Evolutionary conservation across 441 rosid species (phyloP).

Genomic region (Pelargonium citronellum): DNA sequence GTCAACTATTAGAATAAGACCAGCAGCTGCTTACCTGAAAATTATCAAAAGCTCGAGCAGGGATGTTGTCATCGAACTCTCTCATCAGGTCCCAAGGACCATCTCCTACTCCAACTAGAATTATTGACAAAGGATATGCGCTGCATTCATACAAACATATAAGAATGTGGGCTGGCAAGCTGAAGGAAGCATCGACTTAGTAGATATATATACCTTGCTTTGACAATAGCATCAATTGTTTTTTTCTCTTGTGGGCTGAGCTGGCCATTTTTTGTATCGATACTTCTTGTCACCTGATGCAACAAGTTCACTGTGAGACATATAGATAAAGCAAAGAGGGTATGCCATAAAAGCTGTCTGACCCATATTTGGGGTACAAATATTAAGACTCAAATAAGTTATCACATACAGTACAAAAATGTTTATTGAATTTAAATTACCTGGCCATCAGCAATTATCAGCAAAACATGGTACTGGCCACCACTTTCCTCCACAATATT

Average conservation of each 20-base stretch:
- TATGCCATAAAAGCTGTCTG: background rate
- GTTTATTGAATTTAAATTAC: conserved; percentile 28
- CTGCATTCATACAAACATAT: conserved; percentile 38
- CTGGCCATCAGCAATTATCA: conserved; percentile 97
- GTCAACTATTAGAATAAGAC: background rate
- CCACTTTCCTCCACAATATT: conserved; percentile 87
- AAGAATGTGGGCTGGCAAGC: conserved; percentile 17
- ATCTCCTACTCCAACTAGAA: conserved; percentile 94
- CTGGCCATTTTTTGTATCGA: conserved; percentile 55
- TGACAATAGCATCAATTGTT: conserved; percentile 83
- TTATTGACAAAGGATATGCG: conserved; percentile 79
- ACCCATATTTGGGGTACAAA: background rate
- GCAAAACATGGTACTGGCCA: conserved; percentile 86
- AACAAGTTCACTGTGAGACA: background rate
- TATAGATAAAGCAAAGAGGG: background rate
- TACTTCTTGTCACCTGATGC: conserved; percentile 85
- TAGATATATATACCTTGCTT: conserved; percentile 52
- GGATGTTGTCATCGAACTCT: conserved; percentile 93
- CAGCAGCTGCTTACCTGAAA: conserved; percentile 55
- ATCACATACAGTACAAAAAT: background rate
- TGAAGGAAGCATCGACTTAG: conserved; percentile 8
- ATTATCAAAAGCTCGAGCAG: conserved; percentile 76
- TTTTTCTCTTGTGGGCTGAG: conserved; percentile 80
- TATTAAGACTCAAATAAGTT: background rate
- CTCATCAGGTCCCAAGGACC: conserved; percentile 99